Evolutionary conservation across 2,329 filamentous ascomycete species (phyloP).

Genomic region (Neocatenulostroma microsporum): DNA sequence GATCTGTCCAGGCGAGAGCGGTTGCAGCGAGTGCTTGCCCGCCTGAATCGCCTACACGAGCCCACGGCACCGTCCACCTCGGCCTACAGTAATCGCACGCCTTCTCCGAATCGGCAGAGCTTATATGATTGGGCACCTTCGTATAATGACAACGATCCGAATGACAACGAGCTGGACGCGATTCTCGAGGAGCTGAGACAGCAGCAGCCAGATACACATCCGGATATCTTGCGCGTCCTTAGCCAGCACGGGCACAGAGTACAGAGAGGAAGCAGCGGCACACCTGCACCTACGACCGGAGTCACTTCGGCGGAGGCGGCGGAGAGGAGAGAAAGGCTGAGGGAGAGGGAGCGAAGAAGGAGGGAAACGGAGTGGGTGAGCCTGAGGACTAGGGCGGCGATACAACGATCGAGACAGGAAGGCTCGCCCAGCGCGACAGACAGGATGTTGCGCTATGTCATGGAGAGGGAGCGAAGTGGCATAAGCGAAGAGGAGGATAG

Average conservation of each 20-base stretch:
- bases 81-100: constrained; percentile 48
- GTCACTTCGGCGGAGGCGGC: constrained; percentile 15
- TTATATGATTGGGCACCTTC: constrained; percentile 55
- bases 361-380: constrained; percentile 24
- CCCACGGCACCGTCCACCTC: constrained; percentile 20
- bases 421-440: constrained; percentile 27
- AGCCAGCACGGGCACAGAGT: constrained; percentile 29
- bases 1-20: constrained; percentile 35
- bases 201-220: constrained; percentile 31
- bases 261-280: constrained; percentile 16
- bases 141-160: constrained; percentile 28
- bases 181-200: constrained; percentile 35
- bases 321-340: constrained; percentile 20
- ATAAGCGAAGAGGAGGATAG: constrained; percentile 29
- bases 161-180: constrained; percentile 33
- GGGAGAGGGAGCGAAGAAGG: constrained; percentile 24
- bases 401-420: constrained; percentile 27
- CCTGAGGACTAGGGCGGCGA: constrained; percentile 24
- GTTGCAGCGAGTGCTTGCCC: constrained; percentile 39
- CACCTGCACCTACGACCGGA: constrained; percentile 18
- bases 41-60: constrained; percentile 38
- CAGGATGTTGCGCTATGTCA: constrained; percentile 34
- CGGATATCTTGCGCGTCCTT: constrained; percentile 32
- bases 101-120: constrained; percentile 42
- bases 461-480: constrained; percentile 31